A percentile compares a stretch with the other conserved stretches of the same genome.
phyloP scores from a whole-genome alignment of 106 monocot genomes.

The Vanilla planifolia region DNA sequence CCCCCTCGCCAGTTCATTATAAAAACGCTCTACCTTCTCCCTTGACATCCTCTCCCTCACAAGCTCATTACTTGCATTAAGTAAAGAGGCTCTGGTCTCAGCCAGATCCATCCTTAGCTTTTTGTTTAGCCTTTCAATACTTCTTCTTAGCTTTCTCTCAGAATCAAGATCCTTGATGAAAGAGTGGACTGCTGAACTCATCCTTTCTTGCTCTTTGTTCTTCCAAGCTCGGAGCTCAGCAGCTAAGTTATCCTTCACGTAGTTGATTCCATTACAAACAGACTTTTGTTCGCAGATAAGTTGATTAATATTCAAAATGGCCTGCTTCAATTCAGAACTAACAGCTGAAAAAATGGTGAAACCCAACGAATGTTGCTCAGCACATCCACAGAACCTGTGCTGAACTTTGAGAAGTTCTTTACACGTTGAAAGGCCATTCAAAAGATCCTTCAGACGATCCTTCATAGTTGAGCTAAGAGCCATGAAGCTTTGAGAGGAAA shows the following conservation, averaged over 20 bases:
- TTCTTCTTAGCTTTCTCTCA: slow-evolving; percentile 51
- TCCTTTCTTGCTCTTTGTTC: slow-evolving; percentile 38
- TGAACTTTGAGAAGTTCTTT: slow-evolving; percentile 57
- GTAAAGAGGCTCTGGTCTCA: slow-evolving; percentile 21
- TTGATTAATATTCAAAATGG: slow-evolving; percentile 23
- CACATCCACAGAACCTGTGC: slow-evolving; percentile 20
- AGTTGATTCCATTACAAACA: slow-evolving; percentile 1
- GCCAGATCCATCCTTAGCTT: slow-evolving; percentile 41
- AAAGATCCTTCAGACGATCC: slow-evolving; percentile 42
- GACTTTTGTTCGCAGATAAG: slow-evolving; percentile 34
- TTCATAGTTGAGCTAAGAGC: slow-evolving; percentile 18
- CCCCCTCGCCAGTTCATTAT: slow-evolving; percentile 46
- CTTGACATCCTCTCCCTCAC: slow-evolving; percentile 58
- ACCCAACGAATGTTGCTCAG: slow-evolving; percentile 30
- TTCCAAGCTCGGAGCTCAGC: slow-evolving; percentile 40
- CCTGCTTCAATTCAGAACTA: slow-evolving; percentile 39
- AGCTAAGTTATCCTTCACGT: slow-evolving; percentile 11
- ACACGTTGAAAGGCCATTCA: slow-evolving; percentile 35
- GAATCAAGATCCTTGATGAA: slow-evolving; percentile 41
- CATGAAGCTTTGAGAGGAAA: slow-evolving; percentile 18
- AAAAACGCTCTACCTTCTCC: slow-evolving; percentile 47
- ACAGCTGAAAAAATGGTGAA: slow-evolving; percentile 44
- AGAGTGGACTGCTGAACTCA: slow-evolving; percentile 17
- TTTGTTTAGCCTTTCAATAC: slow-evolving; percentile 43
- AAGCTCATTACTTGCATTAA: slow-evolving; percentile 34